phyloP scores from a whole-genome alignment of 2,329 filamentous ascomycete species.

The Claviceps humidiphila region DNA sequence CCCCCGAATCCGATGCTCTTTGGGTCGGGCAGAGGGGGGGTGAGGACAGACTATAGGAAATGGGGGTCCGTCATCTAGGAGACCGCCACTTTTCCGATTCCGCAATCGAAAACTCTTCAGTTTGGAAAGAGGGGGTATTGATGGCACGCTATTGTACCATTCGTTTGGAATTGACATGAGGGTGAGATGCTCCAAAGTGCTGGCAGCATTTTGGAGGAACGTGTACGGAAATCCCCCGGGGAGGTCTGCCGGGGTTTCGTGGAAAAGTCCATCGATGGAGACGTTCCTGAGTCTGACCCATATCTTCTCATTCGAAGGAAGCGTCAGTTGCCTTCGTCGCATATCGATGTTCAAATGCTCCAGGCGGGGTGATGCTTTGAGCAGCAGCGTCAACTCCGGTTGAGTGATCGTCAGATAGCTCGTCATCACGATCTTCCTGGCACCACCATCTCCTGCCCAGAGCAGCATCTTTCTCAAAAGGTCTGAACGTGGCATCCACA shows the following conservation, averaged over 20 bases:
- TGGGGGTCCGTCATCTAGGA: conserved; percentile 6
- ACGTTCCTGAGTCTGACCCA: conserved; percentile 7
- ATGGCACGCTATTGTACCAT: conserved; percentile 7
- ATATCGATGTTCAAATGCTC: no score
- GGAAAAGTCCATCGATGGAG: conserved; percentile 2
- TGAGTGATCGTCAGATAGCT: no score
- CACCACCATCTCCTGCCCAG: no score
- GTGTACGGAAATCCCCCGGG: conserved; percentile 4
- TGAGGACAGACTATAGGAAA: conserved; percentile 3
- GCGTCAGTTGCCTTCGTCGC: no score
- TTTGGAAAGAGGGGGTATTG: conserved; percentile 13
- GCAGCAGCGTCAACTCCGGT: no score
- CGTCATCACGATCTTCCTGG: no score
- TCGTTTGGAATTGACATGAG: conserved; percentile 11
- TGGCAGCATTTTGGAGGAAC: conserved; percentile 9
- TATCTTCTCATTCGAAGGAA: conserved; percentile 5
- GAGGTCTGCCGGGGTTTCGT: no score
- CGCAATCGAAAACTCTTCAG: conserved; percentile 17
- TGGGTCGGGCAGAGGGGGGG: neutral
- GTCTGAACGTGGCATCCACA: no score
- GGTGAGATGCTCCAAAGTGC: conserved; percentile 10
- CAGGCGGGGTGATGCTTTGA: no score
- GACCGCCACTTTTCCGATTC: no score
- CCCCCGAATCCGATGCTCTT: no score
- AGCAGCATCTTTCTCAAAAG: no score